Evolutionary conservation across 441 rosid species (phyloP).

Genomic region (Bocquillonia castaneifolia): DNA sequence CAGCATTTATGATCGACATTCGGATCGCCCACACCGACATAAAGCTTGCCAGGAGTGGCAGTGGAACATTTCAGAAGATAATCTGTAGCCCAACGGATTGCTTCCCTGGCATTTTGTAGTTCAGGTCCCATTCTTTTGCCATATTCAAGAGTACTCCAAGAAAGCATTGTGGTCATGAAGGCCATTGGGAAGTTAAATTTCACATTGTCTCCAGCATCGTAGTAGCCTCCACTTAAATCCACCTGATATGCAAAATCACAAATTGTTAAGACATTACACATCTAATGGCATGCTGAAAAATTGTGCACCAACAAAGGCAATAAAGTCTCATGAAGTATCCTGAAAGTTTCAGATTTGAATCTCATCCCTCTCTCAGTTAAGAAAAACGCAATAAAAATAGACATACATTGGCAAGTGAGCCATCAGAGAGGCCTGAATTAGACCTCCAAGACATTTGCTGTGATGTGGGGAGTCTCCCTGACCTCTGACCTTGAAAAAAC

Average conservation of each 20-base stretch:
- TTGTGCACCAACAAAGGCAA: not conserved
- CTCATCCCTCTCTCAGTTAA: no score
- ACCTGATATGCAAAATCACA: slow-evolving; percentile 40
- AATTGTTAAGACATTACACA: not conserved
- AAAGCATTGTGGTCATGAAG: slow-evolving; percentile 79
- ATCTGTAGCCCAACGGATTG: slow-evolving; percentile 83
- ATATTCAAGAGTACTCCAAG: slow-evolving; percentile 72
- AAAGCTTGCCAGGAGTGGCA: slow-evolving; percentile 68
- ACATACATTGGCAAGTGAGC: slow-evolving; percentile 51
- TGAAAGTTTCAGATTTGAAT: no score
- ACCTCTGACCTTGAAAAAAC: slow-evolving; percentile 88
- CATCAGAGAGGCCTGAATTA: slow-evolving; percentile 72
- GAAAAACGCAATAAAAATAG: not conserved
- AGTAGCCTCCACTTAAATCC: slow-evolving; percentile 76
- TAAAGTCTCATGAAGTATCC: not conserved
- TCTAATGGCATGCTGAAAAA: not conserved
- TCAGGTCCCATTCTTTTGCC: slow-evolving; percentile 46
- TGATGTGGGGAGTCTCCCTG: slow-evolving; percentile 57
- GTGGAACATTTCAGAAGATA: slow-evolving; percentile 82
- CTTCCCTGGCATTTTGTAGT: slow-evolving; percentile 56
- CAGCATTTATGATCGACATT: slow-evolving; percentile 83
- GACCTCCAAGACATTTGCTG: slow-evolving; percentile 70
- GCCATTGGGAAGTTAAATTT: slow-evolving; percentile 90
- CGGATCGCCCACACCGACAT: slow-evolving; percentile 65
- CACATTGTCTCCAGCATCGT: slow-evolving; percentile 90